Conservation (phyloP, 352 stramenopile genomes). For the Peronospora belbahrii region DNA sequence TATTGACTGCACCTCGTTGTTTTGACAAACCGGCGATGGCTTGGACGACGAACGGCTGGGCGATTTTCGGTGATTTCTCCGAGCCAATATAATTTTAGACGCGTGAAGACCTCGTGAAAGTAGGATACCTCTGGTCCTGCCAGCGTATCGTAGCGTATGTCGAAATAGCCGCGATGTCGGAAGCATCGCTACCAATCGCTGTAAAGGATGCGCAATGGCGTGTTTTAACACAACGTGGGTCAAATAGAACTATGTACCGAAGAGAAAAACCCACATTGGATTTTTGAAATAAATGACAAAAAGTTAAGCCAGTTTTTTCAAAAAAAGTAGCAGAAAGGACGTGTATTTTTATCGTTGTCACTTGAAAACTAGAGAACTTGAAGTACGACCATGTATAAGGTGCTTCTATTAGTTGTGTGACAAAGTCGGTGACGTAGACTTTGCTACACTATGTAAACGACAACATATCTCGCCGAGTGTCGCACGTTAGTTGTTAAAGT, state of each 20-base stretch:
- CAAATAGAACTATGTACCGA: background rate
- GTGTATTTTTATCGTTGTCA: no score
- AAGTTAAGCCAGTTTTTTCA: background rate
- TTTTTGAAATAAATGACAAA: background rate
- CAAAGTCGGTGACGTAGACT: no score
- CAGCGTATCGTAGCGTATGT: constrained; percentile 16
- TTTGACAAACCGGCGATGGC: constrained; percentile 23
- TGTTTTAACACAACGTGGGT: background rate
- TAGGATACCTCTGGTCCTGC: constrained; percentile 2
- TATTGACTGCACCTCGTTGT: constrained; percentile 24
- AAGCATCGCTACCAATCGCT: constrained; percentile 24
- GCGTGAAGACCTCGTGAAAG: constrained; percentile 34
- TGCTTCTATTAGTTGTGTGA: no score
- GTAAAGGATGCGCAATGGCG: constrained; percentile 3
- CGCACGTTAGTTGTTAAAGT: no score
- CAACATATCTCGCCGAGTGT: no score
- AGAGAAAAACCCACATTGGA: background rate
- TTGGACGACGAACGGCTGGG: constrained; percentile 14
- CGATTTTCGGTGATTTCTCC: constrained; percentile 34
- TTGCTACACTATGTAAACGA: no score
- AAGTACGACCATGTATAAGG: no score
- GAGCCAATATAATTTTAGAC: constrained; percentile 28
- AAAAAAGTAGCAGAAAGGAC: background rate
- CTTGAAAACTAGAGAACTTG: no score
- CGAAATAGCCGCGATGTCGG: constrained; percentile 15